A percentile compares a stretch with the other conserved stretches of the same genome.
Evolutionary conservation across 2,329 filamentous ascomycete genomes (phyloP).

Genomic region (Cladosporium austrohemisphaericum): DNA sequence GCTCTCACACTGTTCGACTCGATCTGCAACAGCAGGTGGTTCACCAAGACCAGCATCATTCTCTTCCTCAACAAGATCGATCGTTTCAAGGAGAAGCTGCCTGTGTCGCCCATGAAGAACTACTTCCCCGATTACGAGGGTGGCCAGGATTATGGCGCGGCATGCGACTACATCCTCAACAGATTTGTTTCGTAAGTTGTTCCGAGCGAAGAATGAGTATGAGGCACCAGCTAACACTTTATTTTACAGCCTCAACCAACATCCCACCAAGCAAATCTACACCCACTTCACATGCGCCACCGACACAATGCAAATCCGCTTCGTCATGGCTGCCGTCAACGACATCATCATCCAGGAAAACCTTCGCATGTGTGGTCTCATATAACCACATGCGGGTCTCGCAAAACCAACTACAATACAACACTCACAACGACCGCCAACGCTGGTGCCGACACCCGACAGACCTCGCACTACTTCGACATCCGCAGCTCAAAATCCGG

Average conservation of each 20-base stretch:
- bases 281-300: conserved; percentile 99
- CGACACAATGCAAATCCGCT: conserved; percentile 97
- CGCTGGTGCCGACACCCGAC: not conserved
- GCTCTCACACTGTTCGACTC: conserved; percentile 68
- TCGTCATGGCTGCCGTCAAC: conserved; percentile 99
- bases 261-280: conserved; percentile 99
- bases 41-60: conserved; percentile 69
- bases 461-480: not conserved
- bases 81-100: conserved; percentile 70
- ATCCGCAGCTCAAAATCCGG: not conserved
- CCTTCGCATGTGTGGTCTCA: conserved; percentile 91
- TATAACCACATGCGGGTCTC: conserved; percentile 52
- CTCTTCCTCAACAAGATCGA: conserved; percentile 74
- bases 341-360: conserved; percentile 99
- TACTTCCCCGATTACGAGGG: conserved; percentile 81
- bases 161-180: conserved; percentile 98
- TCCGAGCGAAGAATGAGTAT: too few species aligned
- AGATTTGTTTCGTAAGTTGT: conserved; percentile 69
- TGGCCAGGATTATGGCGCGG: conserved; percentile 89
- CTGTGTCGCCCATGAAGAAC: conserved; percentile 70
- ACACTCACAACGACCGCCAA: not conserved
- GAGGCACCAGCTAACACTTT: conserved; percentile 22
- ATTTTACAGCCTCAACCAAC: conserved; percentile 70
- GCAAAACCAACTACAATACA: not conserved
- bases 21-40: conserved; percentile 70